Percentiles rank a stretch among this genome's conserved stretches.
Conservation (phyloP, 2,329 filamentous ascomycete genomes). For the Fusarium sublunatum region DNA sequence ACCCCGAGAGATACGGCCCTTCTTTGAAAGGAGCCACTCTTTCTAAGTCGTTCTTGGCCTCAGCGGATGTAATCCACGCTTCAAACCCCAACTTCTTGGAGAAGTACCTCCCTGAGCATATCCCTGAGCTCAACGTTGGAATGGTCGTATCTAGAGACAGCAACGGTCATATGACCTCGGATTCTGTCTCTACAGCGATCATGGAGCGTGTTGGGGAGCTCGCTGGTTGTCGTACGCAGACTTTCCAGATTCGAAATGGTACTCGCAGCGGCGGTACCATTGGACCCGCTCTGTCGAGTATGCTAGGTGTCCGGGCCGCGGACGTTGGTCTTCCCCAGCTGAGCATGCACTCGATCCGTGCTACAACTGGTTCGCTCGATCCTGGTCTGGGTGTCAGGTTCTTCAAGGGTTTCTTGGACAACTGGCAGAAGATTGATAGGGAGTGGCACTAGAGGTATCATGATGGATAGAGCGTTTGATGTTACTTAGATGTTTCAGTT, state of each 20-base stretch:
- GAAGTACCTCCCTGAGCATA: conserved; percentile 85
- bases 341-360: conserved; percentile 93
- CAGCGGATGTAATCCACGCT: conserved; percentile 90
- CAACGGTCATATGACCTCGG: conserved; percentile 97
- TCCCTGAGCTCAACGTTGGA: conserved; percentile 89
- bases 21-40: conserved; percentile 80
- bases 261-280: conserved; percentile 90
- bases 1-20: conserved; percentile 64
- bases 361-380: conserved; percentile 86
- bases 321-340: conserved; percentile 92
- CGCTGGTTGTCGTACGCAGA: conserved; percentile 76
- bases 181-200: conserved; percentile 84
- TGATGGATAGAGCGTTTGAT: conserved; percentile 16
- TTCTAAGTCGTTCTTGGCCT: conserved; percentile 72
- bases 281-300: conserved; percentile 87
- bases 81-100: conserved; percentile 93
- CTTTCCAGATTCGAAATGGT: conserved; percentile 97
- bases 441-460: conserved; percentile 69
- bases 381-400: conserved; percentile 88
- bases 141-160: conserved; percentile 82
- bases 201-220: conserved; percentile 82
- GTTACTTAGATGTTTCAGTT: background rate
- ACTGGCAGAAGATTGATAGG: conserved; percentile 84
- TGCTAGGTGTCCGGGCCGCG: conserved; percentile 83
- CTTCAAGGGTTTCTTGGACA: conserved; percentile 89